Percentiles rank a stretch among this genome's conserved stretches.
These are phyloP conservation scores for Lolium rigidum DNA, from an alignment of 176 grass and related monocot species.

Conservation along the genomic window DNA sequence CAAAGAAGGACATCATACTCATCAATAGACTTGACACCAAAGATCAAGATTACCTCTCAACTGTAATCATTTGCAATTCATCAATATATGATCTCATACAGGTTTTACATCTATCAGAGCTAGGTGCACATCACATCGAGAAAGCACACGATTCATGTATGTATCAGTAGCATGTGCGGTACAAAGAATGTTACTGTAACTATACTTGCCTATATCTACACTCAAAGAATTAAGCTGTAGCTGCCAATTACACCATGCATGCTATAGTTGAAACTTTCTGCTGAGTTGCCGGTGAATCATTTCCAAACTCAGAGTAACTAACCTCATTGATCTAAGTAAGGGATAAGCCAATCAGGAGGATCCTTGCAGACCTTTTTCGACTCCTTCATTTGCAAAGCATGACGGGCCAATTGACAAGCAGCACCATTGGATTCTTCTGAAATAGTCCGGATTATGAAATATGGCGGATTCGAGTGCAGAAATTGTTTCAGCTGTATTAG, in stretches of 20 bases:
- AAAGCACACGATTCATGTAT: background rate
- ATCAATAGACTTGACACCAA: background rate
- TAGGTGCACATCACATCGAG: background rate
- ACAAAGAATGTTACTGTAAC: background rate
- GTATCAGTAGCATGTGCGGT: background rate
- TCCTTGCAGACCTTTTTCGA: background rate
- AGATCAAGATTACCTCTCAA: background rate
- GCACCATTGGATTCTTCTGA: constrained; percentile 18
- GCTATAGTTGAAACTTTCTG: background rate
- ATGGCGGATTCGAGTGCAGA: too few species aligned
- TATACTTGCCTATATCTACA: background rate
- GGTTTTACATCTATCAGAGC: constrained; percentile 7
- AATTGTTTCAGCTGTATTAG: background rate
- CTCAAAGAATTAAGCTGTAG: background rate
- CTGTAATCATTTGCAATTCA: background rate
- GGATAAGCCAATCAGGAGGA: constrained; percentile 3
- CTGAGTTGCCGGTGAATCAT: background rate
- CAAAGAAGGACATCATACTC: background rate
- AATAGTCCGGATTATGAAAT: background rate
- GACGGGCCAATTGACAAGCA: background rate
- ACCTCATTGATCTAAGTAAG: constrained; percentile 16
- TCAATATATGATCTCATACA: background rate
- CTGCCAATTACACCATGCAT: background rate
- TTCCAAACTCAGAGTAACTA: background rate
- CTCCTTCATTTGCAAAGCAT: background rate